These are phyloP conservation scores for Galium porrigens DNA, from an alignment of 305 asterid species.

Conservation along the genomic window DNA sequence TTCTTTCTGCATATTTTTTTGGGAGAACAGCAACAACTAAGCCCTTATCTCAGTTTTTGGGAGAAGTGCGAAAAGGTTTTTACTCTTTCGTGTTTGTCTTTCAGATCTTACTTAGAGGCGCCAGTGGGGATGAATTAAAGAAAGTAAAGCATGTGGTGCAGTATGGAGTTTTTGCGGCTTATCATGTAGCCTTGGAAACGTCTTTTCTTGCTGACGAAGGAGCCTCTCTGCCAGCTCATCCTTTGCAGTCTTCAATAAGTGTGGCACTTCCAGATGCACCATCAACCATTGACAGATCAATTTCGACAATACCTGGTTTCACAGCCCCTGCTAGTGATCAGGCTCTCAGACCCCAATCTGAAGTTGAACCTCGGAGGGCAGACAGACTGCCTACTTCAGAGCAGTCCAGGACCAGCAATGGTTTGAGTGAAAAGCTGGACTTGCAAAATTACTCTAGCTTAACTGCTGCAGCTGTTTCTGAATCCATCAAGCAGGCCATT, in stretches of 20 bases:
- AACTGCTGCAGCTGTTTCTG: slow-evolving; percentile 25
- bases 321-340: slow-evolving; percentile 30
- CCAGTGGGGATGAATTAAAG: slow-evolving; percentile 75
- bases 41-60: not conserved
- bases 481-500: slow-evolving; percentile 22
- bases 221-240: slow-evolving; percentile 73
- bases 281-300: slow-evolving; percentile 52
- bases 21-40: not conserved
- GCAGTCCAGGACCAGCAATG: slow-evolving; percentile 25
- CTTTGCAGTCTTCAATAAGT: slow-evolving; percentile 51
- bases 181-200: slow-evolving; percentile 91
- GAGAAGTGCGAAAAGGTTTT: not conserved
- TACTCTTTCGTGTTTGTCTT: slow-evolving; percentile 21
- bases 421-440: slow-evolving; percentile 25
- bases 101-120: slow-evolving; percentile 90
- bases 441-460: slow-evolving; percentile 18
- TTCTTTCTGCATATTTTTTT: not conserved
- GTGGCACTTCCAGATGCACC: slow-evolving; percentile 68
- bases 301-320: slow-evolving; percentile 62
- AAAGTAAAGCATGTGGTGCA: slow-evolving; percentile 88
- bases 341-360: slow-evolving; percentile 32
- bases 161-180: slow-evolving; percentile 92
- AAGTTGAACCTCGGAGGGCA: slow-evolving; percentile 41
- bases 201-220: slow-evolving; percentile 99
- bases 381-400: slow-evolving; percentile 41